A percentile compares a stretch with the other conserved stretches of the same genome.
Conservation (phyloP, 1,284 basidiomycete species). For the Fomitopsis schrenkii region DNA sequence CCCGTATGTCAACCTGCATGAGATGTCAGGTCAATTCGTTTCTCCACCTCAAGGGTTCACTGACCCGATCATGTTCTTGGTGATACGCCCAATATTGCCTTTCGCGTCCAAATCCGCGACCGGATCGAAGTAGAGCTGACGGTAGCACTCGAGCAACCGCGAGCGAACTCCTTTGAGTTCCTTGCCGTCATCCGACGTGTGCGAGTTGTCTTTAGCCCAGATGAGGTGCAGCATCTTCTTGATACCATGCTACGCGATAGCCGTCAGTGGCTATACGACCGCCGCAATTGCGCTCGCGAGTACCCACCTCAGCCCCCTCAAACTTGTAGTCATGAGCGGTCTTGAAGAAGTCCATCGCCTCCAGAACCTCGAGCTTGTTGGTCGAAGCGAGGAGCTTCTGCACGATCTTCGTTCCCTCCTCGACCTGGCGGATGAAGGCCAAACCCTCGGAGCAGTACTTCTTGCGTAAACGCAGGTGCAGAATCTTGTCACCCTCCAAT, state of each 20-base stretch:
- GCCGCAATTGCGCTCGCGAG: not conserved
- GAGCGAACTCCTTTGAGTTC: slow-evolving; percentile 89
- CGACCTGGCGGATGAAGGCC: slow-evolving; percentile 81
- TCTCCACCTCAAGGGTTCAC: slow-evolving; percentile 22
- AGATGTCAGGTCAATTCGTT: not conserved
- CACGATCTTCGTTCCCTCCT: slow-evolving; percentile 73
- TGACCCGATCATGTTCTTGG: slow-evolving; percentile 98
- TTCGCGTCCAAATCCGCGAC: slow-evolving; percentile 69
- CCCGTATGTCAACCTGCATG: slow-evolving; percentile 74
- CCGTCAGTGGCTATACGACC: not conserved
- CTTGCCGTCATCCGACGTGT: slow-evolving; percentile 81
- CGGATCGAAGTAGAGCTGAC: slow-evolving; percentile 85
- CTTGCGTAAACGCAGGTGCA: slow-evolving; percentile 76
- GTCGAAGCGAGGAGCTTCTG: slow-evolving; percentile 84
- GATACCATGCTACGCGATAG: slow-evolving; percentile 61
- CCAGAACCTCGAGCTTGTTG: slow-evolving; percentile 91
- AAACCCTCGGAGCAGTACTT: slow-evolving; percentile 89
- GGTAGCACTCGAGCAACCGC: slow-evolving; percentile 88
- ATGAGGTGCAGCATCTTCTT: slow-evolving; percentile 97
- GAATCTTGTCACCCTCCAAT: slow-evolving; percentile 61
- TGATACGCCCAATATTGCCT: slow-evolving; percentile 88
- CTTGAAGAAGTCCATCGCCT: slow-evolving; percentile 94
- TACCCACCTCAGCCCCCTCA: slow-evolving; percentile 63
- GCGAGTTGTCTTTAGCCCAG: slow-evolving; percentile 93
- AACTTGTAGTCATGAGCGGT: slow-evolving; percentile 84